Evolutionary conservation across 148 eudicot species (phyloP).

Genomic region (Vaccinium macrocarpon): DNA sequence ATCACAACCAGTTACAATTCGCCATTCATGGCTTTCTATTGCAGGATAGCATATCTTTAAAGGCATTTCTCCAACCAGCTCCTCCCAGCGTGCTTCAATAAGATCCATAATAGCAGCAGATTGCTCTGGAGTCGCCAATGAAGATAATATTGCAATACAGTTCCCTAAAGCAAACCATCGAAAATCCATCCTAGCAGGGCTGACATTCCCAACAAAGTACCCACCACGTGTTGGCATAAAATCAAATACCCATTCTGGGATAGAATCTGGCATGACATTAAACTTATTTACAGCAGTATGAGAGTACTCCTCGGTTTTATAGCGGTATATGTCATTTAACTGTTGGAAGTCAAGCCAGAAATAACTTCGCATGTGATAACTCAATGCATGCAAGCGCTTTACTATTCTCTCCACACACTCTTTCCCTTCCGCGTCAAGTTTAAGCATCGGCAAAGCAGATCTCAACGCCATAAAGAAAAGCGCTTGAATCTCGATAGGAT

Average conservation of each 20-base stretch:
- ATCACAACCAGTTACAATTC: constrained; percentile 93
- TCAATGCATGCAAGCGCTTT: constrained; percentile 85
- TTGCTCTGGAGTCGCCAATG: constrained; percentile 96
- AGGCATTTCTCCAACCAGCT: constrained; percentile 95
- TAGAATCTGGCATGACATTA: constrained; percentile 91
- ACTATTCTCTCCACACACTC: constrained; percentile 82
- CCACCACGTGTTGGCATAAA: constrained; percentile 96
- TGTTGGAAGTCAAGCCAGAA: constrained; percentile 98
- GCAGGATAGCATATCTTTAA: constrained; percentile 86
- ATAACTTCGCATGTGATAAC: constrained; percentile 90
- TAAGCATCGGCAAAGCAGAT: constrained; percentile 78
- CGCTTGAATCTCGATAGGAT: constrained; percentile 98
- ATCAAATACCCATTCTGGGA: constrained; percentile 97
- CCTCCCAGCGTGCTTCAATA: constrained; percentile 93
- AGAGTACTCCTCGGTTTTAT: constrained; percentile 94
- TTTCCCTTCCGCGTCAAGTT: constrained; percentile 86
- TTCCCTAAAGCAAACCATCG: constrained; percentile 97
- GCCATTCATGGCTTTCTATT: constrained; percentile 94
- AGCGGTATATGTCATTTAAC: constrained; percentile 86
- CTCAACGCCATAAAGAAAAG: constrained; percentile 95
- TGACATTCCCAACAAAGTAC: constrained; percentile 90
- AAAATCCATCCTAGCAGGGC: constrained; percentile 98
- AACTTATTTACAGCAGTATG: constrained; percentile 96
- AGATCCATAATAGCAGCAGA: constrained; percentile 96
- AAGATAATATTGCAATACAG: constrained; percentile 86